These are phyloP conservation scores for Podaxis sp. DNA, from an alignment of 768 basidiomycete genomes.

Conservation along the genomic window DNA sequence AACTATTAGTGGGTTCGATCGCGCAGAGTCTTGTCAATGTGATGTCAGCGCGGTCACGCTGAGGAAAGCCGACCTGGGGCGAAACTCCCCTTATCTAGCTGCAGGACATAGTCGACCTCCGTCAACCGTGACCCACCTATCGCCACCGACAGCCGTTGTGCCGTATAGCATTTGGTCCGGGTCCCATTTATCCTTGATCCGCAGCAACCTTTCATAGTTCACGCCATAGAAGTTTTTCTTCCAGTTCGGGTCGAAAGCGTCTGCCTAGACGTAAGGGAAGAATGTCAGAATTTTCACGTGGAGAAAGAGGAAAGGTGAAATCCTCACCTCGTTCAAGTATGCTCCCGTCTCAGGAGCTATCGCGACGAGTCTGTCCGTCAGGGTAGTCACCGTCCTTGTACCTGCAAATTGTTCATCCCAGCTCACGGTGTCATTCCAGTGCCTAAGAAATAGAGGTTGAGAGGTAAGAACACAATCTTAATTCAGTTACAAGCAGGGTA, in stretches of 20 bases:
- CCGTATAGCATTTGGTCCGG: slow-evolving; percentile 19
- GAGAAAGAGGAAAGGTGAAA: not conserved
- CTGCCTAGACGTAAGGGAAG: slow-evolving; percentile 9
- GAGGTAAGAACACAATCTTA: not conserved
- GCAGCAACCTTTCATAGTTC: slow-evolving; percentile 16
- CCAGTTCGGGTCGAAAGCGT: slow-evolving; percentile 20
- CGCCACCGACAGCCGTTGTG: slow-evolving; percentile 19
- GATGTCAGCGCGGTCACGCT: not conserved
- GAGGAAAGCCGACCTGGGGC: not conserved
- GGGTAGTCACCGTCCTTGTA: slow-evolving; percentile 11
- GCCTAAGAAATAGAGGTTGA: not conserved
- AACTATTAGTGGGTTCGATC: not conserved
- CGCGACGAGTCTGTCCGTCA: slow-evolving; percentile 11
- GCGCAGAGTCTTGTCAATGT: not conserved
- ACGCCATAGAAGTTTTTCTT: slow-evolving; percentile 17
- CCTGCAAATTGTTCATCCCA: slow-evolving; percentile 13
- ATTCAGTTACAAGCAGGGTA: not conserved
- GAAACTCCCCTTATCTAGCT: not conserved
- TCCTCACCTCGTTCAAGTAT: slow-evolving; percentile 19
- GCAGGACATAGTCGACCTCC: slow-evolving; percentile 14
- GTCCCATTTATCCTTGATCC: slow-evolving; percentile 18
- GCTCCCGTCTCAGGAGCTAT: slow-evolving; percentile 18
- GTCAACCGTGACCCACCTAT: slow-evolving; percentile 13
- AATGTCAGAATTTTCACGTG: not conserved
- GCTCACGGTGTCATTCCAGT: slow-evolving; percentile 16